phyloP scores from a whole-genome alignment of 352 stramenopile species.

The Phytopythium aichiense region DNA sequence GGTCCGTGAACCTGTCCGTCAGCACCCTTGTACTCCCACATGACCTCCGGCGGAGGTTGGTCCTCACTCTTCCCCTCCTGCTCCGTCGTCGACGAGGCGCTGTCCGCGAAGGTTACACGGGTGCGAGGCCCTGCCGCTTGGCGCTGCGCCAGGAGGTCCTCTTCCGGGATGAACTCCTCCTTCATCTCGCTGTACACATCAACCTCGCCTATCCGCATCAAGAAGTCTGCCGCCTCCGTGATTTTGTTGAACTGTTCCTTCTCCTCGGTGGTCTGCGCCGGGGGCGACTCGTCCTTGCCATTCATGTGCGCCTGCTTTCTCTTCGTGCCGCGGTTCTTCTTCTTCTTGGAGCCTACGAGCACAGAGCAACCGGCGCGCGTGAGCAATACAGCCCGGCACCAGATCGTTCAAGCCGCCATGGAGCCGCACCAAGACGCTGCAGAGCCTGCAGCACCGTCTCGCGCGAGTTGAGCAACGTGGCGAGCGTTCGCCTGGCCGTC shows the following conservation, averaged over 20 bases:
- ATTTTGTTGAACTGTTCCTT: conserved; percentile 79
- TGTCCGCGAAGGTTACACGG: conserved; percentile 23
- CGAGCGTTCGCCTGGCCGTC: conserved; percentile 47
- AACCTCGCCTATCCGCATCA: conserved; percentile 71
- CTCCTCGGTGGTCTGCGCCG: conserved; percentile 52
- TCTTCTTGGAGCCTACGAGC: conserved; percentile 41
- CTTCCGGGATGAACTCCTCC: conserved; percentile 72
- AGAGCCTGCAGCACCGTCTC: conserved; percentile 78
- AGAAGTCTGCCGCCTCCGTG: conserved; percentile 74
- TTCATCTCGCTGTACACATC: conserved; percentile 82
- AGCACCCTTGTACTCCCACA: conserved; percentile 78
- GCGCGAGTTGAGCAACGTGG: conserved; percentile 50
- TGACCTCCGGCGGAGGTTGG: conserved; percentile 28
- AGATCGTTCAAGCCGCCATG: background rate
- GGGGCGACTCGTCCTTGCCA: conserved; percentile 12
- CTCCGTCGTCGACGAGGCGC: conserved; percentile 2
- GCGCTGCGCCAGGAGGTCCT: conserved; percentile 47
- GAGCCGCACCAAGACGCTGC: conserved; percentile 43
- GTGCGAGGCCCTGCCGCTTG: conserved; percentile 13
- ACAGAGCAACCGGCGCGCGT: background rate
- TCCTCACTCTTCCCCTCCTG: conserved; percentile 50
- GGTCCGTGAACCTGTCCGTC: conserved; percentile 75
- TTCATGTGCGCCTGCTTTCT: conserved; percentile 39
- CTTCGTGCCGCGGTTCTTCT: conserved; percentile 46
- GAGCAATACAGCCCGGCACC: background rate